Evolutionary conservation across 2,329 filamentous ascomycete species (phyloP).

Genomic region (Neurospora sp.): DNA sequence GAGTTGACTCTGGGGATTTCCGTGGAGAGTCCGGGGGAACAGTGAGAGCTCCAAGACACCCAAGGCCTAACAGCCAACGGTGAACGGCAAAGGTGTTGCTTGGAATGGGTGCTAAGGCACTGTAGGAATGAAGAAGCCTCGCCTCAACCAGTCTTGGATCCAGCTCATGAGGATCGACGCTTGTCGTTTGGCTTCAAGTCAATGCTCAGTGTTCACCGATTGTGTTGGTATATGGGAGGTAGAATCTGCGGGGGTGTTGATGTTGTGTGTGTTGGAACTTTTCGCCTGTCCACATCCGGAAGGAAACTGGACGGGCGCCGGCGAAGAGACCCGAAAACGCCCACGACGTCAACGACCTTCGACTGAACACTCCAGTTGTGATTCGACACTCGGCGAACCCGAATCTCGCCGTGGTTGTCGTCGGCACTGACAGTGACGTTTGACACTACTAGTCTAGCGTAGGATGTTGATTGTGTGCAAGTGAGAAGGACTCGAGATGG

Average conservation of each 20-base stretch:
- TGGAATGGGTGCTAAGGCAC: neutral
- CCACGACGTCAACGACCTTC: neutral
- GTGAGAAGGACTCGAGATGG: neutral
- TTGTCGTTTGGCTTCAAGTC: neutral
- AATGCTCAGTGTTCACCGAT: neutral
- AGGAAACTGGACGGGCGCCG: neutral
- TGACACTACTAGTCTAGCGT: neutral
- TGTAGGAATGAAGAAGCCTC: neutral
- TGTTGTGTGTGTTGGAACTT: neutral
- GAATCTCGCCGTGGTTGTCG: neutral
- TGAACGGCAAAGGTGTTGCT: neutral
- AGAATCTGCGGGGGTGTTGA: neutral
- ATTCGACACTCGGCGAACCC: neutral
- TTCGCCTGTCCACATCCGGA: neutral
- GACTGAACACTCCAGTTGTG: neutral
- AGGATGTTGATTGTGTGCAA: neutral
- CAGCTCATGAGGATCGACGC: neutral
- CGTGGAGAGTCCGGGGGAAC: conserved; percentile 3
- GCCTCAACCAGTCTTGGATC: neutral
- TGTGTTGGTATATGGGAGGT: neutral
- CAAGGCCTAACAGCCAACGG: neutral
- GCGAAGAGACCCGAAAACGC: neutral
- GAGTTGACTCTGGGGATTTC: neutral
- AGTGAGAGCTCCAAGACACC: neutral
- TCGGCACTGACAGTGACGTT: neutral